A percentile compares a stretch with the other conserved stretches of the same genome.
phyloP scores from a whole-genome alignment of 176 grass and related monocot genomes.

The Panicum miliaceum region DNA sequence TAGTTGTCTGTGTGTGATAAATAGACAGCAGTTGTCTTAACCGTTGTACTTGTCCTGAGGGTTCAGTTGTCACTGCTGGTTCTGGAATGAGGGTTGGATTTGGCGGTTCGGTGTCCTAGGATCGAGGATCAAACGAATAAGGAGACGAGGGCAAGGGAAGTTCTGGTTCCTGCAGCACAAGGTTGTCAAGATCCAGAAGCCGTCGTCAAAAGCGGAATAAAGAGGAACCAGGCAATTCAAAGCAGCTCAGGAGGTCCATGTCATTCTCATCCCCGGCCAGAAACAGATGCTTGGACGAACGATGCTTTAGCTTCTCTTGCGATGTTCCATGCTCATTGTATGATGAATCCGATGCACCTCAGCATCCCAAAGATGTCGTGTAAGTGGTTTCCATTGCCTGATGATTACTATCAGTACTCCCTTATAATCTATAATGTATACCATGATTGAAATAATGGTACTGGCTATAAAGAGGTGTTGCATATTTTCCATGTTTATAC shows the following conservation, averaged over 20 bases:
- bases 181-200: constrained; percentile 18
- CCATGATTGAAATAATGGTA: not conserved
- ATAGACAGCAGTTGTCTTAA: too few relatives aligned
- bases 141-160: not conserved
- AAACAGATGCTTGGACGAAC: constrained; percentile 35
- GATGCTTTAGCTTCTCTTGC: constrained; percentile 47
- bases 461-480: not conserved
- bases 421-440: not conserved
- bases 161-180: constrained; percentile 17
- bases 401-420: not conserved
- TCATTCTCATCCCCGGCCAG: constrained; percentile 36
- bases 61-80: too few relatives aligned
- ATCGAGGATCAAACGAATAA: too few relatives aligned
- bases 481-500: not conserved
- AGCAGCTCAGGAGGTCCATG: constrained; percentile 44
- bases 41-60: too few relatives aligned
- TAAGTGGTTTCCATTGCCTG: constrained; percentile 25
- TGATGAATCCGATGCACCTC: constrained; percentile 16
- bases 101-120: too few relatives aligned
- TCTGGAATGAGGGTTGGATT: too few relatives aligned
- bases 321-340: constrained; percentile 34
- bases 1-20: too few relatives aligned
- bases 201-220: not conserved
- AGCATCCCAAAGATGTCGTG: constrained; percentile 25
- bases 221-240: constrained; percentile 4